Evolutionary conservation across 768 basidiomycete species (phyloP), one percentile per base, ranked within the genome.

Genomic region (Termitomyces sp.): DNA sequence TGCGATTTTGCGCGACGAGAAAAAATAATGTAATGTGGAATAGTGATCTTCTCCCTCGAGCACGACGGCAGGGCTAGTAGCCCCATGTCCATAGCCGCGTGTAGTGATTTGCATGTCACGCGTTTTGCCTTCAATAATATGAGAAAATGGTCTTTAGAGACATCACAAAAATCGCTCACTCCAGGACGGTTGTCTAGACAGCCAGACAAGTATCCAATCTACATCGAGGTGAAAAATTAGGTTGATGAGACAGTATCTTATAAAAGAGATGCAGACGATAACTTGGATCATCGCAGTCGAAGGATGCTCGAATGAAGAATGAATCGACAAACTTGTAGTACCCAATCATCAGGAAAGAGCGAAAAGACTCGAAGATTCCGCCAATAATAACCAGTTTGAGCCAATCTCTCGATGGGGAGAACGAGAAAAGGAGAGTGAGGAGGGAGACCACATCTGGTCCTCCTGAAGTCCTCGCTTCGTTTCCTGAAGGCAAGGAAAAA

Each of bases 201-300:
- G 63, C 85, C 85, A 87, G 47, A 76, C 72, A 71, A 86, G 74
- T 55, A 87, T 76, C 86, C 86, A 88, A 2, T 76, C 84, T 86
- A 56, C 25, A 36, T 15, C 37, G n/a, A 37, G 29, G 11, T 37
- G 9, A 32, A 55, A 20, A 11, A 46, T 31, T 12, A 36, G 12
- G 7, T 17, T 15, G 6, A 48, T 15, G 25, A 15, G 32, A 4
- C 8, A 50, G 34, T 15, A 32, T 32, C 14, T 38, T 60, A 14
- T 51, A 59, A 20, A 14, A 57, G 15, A 10, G 40, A 43, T 55
- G 29, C 58, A 15, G 60, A 71, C 72, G 53, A 36, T 72, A 71
- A 61, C 70, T 72, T 17, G 64, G 49, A 59, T 70, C 85, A 0
- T 73, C 66, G 2, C 79, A 76, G 1, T 83, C 79, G 57, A 87